A percentile compares a stretch with the other conserved stretches of the same genome.
Evolutionary conservation across 371 early-diverging fungal species (phyloP).

Genomic region (Apophysomyces trapeziformis): DNA sequence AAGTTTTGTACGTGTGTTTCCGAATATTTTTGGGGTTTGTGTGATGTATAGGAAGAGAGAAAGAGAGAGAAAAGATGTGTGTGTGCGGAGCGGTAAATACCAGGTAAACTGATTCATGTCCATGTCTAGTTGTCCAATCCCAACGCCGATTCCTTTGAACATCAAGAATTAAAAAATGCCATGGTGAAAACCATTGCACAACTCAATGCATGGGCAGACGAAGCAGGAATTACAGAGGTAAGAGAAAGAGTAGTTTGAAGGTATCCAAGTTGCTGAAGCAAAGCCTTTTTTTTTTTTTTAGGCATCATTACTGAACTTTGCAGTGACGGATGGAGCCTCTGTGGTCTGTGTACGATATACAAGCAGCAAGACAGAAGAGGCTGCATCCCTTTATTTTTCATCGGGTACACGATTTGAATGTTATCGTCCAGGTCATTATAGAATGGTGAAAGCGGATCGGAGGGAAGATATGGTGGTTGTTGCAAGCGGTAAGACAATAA

Average conservation of each 20-base stretch:
- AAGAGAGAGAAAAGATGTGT: background rate
- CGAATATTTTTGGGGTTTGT: background rate
- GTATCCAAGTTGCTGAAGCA: background rate
- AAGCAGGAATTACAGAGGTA: slow-evolving; percentile 59
- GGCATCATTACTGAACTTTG: slow-evolving; percentile 82
- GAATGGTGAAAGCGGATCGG: slow-evolving; percentile 82
- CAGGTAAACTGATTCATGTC: background rate
- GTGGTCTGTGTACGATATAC: slow-evolving; percentile 86
- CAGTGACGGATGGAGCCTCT: slow-evolving; percentile 83
- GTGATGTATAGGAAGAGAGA: background rate
- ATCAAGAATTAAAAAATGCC: slow-evolving; percentile 67
- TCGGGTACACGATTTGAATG: slow-evolving; percentile 70
- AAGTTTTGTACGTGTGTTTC: slow-evolving; percentile 57
- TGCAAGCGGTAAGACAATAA: slow-evolving; percentile 62
- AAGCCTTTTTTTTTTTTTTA: slow-evolving; percentile 12
- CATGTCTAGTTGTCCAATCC: slow-evolving; percentile 61
- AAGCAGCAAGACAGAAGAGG: slow-evolving; percentile 67
- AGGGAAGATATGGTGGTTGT: slow-evolving; percentile 85
- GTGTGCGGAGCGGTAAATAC: too few species aligned
- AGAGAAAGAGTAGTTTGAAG: background rate
- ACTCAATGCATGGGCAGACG: slow-evolving; percentile 72
- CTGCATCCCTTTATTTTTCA: slow-evolving; percentile 83
- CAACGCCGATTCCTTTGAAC: slow-evolving; percentile 50
- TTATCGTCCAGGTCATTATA: slow-evolving; percentile 69
- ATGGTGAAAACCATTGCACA: slow-evolving; percentile 77